Percentiles rank a stretch among this genome's conserved stretches.
Conservation (phyloP, 164 flowering plant genomes). For the Chimonanthus praecox region DNA sequence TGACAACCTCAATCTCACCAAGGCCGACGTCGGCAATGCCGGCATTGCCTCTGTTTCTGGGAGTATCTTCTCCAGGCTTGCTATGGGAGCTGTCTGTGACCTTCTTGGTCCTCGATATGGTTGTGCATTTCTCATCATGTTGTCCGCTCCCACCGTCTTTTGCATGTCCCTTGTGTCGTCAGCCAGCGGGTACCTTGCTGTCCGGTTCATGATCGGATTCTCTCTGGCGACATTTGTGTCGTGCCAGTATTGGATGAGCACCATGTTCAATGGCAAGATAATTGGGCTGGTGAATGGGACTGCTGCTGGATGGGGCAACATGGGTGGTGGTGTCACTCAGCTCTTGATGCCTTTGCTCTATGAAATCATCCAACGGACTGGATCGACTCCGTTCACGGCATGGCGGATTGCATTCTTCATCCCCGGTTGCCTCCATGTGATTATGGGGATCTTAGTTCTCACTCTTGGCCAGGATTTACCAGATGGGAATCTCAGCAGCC, state of each 20-base stretch:
- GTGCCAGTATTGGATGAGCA: slow-evolving; percentile 79
- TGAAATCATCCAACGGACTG: slow-evolving; percentile 33
- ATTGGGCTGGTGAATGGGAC: slow-evolving; percentile 70
- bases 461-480: slow-evolving; percentile 75
- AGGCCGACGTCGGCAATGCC: slow-evolving; percentile 63
- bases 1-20: slow-evolving; percentile 63
- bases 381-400: slow-evolving; percentile 64
- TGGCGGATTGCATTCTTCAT: slow-evolving; percentile 89
- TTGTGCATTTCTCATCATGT: slow-evolving; percentile 54
- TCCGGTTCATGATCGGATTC: slow-evolving; percentile 66
- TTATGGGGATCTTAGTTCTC: slow-evolving; percentile 57
- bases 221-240: slow-evolving; percentile 83
- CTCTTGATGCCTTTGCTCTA: slow-evolving; percentile 65
- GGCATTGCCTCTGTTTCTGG: slow-evolving; percentile 83
- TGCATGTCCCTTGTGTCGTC: slow-evolving; percentile 49
- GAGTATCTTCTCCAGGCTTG: slow-evolving; percentile 64
- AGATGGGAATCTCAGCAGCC: slow-evolving; percentile 55
- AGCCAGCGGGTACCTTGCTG: slow-evolving; percentile 34
- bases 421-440: slow-evolving; percentile 55
- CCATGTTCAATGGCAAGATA: slow-evolving; percentile 63
- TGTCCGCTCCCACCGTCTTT: slow-evolving; percentile 64
- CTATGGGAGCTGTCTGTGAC: slow-evolving; percentile 80
- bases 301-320: slow-evolving; percentile 82
- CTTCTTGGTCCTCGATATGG: slow-evolving; percentile 66
- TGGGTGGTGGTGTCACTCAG: slow-evolving; percentile 88